Base-by-base conservation (phyloP, 2,329 filamentous ascomycete species). In the Exophiala lecanii-corni region DNA sequence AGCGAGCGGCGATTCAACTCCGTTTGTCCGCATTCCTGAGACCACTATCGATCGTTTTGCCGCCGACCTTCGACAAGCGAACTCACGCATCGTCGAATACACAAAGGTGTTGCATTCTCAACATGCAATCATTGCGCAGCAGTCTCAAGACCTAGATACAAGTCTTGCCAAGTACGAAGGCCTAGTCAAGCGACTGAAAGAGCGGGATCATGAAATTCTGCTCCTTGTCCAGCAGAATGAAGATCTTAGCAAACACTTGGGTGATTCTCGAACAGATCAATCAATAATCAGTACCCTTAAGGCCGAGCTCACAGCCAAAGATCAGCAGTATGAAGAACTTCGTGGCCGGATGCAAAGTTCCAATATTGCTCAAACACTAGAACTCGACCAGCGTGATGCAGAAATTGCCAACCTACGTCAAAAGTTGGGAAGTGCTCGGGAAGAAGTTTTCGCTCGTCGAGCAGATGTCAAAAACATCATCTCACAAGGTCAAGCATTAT, bases 381-480 rank as follows among this genome's bases (percentile, higher is more conserved):
- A 51, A 26, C 17, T 51, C 18, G 49, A 43, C 12, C 45, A 49
- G 36, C 39, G 43, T 18, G 49, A 51, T 17, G 39, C 36, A n/a
- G 45, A 51, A 25, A 49, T 46, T 21, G 32, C 39, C 13, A 41
- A 39, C 10, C 43, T 51, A 15, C 45, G 42, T n/a, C 45, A 49
- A 30, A 51, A 49, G 28, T 34, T 51, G 26, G 45, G 49, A 10
- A 51, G 45, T 40, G 44, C 49, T 16, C 49, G 45, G 25, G 49
- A 51, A 39, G 49, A 51, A 38, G 45, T 48, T 18, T 40, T 48
- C 41, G 44, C 44, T 5, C 38, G 45, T 32, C 45, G 49, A 13
- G 45, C 37, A n/a, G 49, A 51, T 28, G 42, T 49, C 17, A 51
- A 46, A 28, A 51, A 51, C 25, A 41, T 47, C 39, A 28, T 48